A percentile compares a stretch with the other conserved stretches of the same genome.
These are phyloP conservation scores for Eucalyptus microcorys DNA, from an alignment of 345 rosid species.

Conservation along the genomic window DNA sequence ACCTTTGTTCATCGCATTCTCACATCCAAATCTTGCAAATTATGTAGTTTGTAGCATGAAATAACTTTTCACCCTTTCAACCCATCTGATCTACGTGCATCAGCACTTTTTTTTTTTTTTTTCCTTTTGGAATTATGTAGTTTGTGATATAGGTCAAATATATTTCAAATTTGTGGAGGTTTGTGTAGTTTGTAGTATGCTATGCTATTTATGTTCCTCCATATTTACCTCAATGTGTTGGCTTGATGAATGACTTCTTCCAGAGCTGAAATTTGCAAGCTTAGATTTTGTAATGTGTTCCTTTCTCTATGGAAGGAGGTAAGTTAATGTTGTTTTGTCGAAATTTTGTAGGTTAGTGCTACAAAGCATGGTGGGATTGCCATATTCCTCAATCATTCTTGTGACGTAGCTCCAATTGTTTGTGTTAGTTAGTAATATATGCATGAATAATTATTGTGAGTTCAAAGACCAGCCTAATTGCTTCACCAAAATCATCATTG, in stretches of 20 bases:
- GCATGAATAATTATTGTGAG: not conserved
- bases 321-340: not conserved
- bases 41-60: too few relatives aligned
- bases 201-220: not conserved
- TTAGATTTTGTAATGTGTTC: not conserved
- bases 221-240: not conserved
- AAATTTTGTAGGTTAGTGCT: slow-evolving; percentile 67
- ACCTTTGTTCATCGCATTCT: too few relatives aligned
- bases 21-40: too few relatives aligned
- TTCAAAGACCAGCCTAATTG: slow-evolving; percentile 62
- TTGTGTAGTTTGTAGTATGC: not conserved
- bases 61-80: too few relatives aligned
- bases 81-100: too few relatives aligned
- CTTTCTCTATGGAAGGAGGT: not conserved
- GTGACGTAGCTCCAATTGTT: slow-evolving; percentile 43
- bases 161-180: too few relatives aligned
- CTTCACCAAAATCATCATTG: slow-evolving; percentile 83
- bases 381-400: slow-evolving; percentile 92
- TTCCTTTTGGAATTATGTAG: too few relatives aligned
- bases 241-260: not conserved
- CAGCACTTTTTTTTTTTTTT: too few relatives aligned
- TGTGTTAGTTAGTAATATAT: not conserved
- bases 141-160: too few relatives aligned
- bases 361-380: slow-evolving; percentile 97
- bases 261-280: not conserved